Evolutionary conservation across 441 rosid genomes (phyloP).

Genomic region (Geranium incanum): DNA sequence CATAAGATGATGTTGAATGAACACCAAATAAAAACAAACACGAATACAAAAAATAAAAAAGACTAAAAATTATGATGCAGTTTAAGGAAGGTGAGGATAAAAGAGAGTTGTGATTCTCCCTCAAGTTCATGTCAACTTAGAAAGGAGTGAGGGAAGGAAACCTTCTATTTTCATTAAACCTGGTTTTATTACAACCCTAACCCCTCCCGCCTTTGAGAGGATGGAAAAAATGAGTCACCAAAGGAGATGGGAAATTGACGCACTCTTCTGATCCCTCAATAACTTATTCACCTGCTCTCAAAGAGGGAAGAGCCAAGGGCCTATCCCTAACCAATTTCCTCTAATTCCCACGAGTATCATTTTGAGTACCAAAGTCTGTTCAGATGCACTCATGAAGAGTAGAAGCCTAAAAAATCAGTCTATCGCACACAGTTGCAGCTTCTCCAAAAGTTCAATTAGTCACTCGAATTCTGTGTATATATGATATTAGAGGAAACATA

Average conservation of each 20-base stretch:
- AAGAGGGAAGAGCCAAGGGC: too few relatives aligned
- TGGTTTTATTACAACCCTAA: not conserved
- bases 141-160: not conserved
- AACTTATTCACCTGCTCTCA: too few relatives aligned
- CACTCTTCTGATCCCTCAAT: too few relatives aligned
- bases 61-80: not conserved
- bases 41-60: not conserved
- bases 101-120: too few relatives aligned
- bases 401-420: not conserved
- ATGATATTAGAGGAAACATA: not conserved
- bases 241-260: not conserved
- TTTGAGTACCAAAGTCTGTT: not conserved
- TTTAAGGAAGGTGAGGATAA: too few relatives aligned
- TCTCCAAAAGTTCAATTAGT: not conserved
- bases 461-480: not conserved
- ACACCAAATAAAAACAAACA: not conserved
- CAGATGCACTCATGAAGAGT: not conserved
- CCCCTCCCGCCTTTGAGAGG: not conserved
- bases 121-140: too few relatives aligned
- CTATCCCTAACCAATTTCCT: too few relatives aligned
- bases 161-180: not conserved
- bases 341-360: too few relatives aligned
- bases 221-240: not conserved
- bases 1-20: not conserved
- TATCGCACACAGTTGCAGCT: not conserved